Conservation (phyloP, 805 yeast genomes). For the Myxozyma monticola region DNA sequence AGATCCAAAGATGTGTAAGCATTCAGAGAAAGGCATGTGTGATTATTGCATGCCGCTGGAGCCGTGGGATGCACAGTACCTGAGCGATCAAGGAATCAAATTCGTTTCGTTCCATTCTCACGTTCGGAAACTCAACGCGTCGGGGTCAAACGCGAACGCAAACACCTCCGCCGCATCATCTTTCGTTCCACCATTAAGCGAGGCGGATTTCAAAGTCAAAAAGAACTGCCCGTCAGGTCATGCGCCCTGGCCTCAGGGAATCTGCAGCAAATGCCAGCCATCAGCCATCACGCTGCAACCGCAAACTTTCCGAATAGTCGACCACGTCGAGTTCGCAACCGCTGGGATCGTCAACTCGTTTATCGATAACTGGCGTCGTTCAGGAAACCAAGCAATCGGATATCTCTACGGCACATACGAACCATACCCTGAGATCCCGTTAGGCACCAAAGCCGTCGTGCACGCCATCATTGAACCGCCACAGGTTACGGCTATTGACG, state of each 20-base stretch:
- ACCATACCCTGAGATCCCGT: conserved; percentile 76
- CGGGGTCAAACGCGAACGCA: conserved; percentile 53
- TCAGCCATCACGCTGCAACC: conserved; percentile 89
- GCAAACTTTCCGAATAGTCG: conserved; percentile 93
- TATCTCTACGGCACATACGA: conserved; percentile 80
- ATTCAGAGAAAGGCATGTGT: conserved; percentile 94
- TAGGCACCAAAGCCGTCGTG: conserved; percentile 91
- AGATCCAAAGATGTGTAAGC: conserved; percentile 67
- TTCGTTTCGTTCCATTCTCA: conserved; percentile 87
- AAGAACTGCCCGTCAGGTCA: conserved; percentile 73
- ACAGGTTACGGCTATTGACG: conserved; percentile 83
- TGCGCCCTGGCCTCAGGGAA: conserved; percentile 90
- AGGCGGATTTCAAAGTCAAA: conserved; percentile 65
- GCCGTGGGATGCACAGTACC: conserved; percentile 86
- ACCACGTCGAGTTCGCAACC: conserved; percentile 87
- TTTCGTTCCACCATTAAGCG: conserved; percentile 76
- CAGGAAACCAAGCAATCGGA: conserved; percentile 87
- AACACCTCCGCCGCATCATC: conserved; percentile 45
- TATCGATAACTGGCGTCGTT: conserved; percentile 86
- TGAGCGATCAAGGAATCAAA: conserved; percentile 72
- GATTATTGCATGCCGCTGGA: conserved; percentile 95
- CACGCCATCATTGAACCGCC: conserved; percentile 94
- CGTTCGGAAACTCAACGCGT: conserved; percentile 67
- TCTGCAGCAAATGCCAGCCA: conserved; percentile 96
- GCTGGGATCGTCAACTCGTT: conserved; percentile 74